Evolutionary conservation across 2,329 filamentous ascomycete species (phyloP), one percentile per base, ranked within the genome.

Genomic region (Fusarium chlamydosporum): DNA sequence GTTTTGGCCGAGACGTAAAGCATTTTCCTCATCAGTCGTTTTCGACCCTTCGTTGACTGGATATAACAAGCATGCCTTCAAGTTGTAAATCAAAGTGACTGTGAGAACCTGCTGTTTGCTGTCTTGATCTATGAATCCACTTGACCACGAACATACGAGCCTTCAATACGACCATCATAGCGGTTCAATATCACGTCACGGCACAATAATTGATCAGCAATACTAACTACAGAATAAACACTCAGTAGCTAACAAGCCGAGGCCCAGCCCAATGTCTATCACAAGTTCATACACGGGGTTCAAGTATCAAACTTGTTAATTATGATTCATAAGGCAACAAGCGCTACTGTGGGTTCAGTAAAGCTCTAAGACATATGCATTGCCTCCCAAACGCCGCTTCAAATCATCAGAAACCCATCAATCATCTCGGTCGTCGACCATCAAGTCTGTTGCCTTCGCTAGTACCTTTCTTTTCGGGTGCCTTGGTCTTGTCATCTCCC

Each of bases 381-480:
- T 63, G 23, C 41, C 61, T 20, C 63, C 65, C 67, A 42, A 77
- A 77, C 70, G 72, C 75, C 75, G 34, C 43, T 51, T 37, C 43
- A 64, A 55, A 35, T 50, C 51, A 46, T 40, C 9, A 47, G 61
- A 43, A 40, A 43, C 10, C 31, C 45, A 37, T 31, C 54, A 31
- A 61, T 67, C 64, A 78, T 55, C 74, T 74, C 35, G 76, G 74
- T 41, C 68, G 77, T 31, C 81, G 80, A 7, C 83, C 81, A 65
- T 85, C 83, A 11, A 84, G 74, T 46, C 82, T 77, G 33, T 79
- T 79, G 4, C 83, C 83, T 40, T 83, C 82, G 15, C 74, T 73
- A 2, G 82, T 65, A 0, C 75, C 77, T 71, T 85, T 85, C 78
- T 84, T 86, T 65, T 84, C 83, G 0, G 80, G 78, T 0, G 78